phyloP scores from a whole-genome alignment of 345 rosid genomes.

The Punica granatum region DNA sequence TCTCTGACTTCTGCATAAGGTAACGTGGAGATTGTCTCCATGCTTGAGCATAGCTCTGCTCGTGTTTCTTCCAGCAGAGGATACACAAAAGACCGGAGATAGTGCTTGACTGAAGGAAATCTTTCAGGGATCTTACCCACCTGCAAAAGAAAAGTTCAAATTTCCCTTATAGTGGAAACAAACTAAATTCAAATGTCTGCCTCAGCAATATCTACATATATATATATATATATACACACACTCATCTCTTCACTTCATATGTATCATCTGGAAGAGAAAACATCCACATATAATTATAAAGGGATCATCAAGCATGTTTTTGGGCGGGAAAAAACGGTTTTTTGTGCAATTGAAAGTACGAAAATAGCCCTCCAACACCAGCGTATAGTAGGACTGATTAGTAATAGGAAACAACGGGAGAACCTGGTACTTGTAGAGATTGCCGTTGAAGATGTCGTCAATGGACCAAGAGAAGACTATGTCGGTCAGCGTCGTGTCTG shows the following conservation, averaged over 20 bases:
- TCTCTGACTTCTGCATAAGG: slow-evolving; percentile 26
- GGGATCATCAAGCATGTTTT: not conserved
- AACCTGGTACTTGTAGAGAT: slow-evolving; percentile 27
- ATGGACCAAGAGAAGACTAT: slow-evolving; percentile 30
- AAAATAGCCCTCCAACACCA: not conserved
- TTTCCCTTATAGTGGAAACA: not conserved
- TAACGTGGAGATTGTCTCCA: slow-evolving; percentile 21
- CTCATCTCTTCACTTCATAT: no score
- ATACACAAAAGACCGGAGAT: slow-evolving; percentile 20
- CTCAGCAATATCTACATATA: not conserved
- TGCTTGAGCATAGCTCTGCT: slow-evolving; percentile 20
- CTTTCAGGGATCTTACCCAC: slow-evolving; percentile 26
- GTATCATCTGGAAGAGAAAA: no score
- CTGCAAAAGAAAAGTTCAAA: slow-evolving; percentile 10
- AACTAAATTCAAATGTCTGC: not conserved
- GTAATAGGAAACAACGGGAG: no score
- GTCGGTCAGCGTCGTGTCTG: not conserved
- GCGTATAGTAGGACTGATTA: not conserved
- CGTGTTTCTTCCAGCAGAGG: slow-evolving; percentile 49
- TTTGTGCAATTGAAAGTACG: not conserved
- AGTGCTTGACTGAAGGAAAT: slow-evolving; percentile 23
- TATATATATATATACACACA: no score
- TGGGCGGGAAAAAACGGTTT: no score
- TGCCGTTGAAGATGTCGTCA: slow-evolving; percentile 21
- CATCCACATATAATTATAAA: no score